Evolutionary conservation across 2,329 filamentous ascomycete genomes (phyloP), one percentile per base, ranked within the genome.

Genomic region (Arachnomyces sp.): DNA sequence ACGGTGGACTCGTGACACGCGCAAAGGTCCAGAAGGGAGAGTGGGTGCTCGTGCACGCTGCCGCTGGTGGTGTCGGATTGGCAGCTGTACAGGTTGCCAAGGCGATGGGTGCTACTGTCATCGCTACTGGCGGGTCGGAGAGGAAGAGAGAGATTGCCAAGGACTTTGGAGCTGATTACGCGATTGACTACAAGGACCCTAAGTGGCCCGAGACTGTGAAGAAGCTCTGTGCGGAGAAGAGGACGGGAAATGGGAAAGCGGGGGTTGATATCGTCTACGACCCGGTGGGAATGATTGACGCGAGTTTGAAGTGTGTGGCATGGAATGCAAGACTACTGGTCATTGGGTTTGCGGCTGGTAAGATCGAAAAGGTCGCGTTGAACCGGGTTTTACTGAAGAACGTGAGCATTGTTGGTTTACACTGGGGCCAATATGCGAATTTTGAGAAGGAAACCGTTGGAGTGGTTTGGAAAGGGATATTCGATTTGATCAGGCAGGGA

Each of bases 241-340:
- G 67, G 43, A 90, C 84, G 3, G 86, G 85, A 0, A 77, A 79
- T 46, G 76, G 76, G 1, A 68, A 72, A 32, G 59, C 60, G 0
- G 80, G 88, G 8, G 89, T 95, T 13, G 89, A 96, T 63, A 86
- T 96, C 38, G 89, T 96, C 15, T 96, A 87, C 67, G 90, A 96
- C 61, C 88, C 90, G 9, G 90, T 96, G 1, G 90, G 90, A 1
- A 68, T 95, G 59, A 86, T 95, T 36, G 87, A 93, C 50, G 75
- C 80, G 57, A 87, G 82, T 51, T 85, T 89, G 51, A 95, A 94
- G 66, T 95, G 90, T 67, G 86, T 84, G 3, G 84, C 87, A 3
- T 96, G 88, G 89, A 95, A 95, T 61, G 90, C 86, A 1, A 76
- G 89, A 9, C 74, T 96, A 40, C 67, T 95, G 32, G 79, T 96